Percentiles rank a stretch among this genome's conserved stretches.
Conservation (phyloP, 805 yeast species). For the Metschnikowia koreensis region DNA sequence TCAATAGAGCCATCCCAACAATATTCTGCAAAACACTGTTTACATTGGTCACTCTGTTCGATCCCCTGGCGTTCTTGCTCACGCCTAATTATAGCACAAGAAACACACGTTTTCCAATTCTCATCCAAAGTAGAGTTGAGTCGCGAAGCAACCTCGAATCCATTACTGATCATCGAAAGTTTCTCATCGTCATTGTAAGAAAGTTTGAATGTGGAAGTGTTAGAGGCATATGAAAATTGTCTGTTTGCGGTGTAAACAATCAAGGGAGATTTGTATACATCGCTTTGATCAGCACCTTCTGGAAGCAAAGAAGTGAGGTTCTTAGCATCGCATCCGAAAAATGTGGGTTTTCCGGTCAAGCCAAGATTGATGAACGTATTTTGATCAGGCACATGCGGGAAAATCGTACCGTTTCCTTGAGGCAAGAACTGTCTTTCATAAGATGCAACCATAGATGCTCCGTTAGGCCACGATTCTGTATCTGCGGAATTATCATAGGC, state of each 20-base stretch:
- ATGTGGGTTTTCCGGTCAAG: conserved; percentile 24
- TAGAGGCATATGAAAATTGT: conserved; percentile 28
- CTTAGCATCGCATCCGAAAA: conserved; percentile 28
- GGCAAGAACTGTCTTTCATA: conserved; percentile 29
- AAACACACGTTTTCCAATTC: conserved; percentile 72
- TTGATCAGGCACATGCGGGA: conserved; percentile 27
- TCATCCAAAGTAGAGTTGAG: conserved; percentile 64
- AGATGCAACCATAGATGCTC: conserved; percentile 37
- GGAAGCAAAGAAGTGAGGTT: conserved; percentile 23
- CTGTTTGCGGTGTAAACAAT: conserved; percentile 31
- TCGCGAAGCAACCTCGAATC: conserved; percentile 27
- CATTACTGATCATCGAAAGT: conserved; percentile 26
- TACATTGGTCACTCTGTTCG: conserved; percentile 67
- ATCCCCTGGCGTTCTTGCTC: conserved; percentile 65
- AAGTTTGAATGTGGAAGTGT: conserved; percentile 29
- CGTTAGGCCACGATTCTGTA: conserved; percentile 42
- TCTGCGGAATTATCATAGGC: conserved; percentile 39
- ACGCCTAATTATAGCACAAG: conserved; percentile 81
- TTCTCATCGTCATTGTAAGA: conserved; percentile 26
- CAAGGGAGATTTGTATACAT: conserved; percentile 22
- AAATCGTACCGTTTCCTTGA: conserved; percentile 27
- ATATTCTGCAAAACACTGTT: conserved; percentile 63
- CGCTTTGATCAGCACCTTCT: conserved; percentile 12
- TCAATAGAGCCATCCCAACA: conserved; percentile 66
- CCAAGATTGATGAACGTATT: conserved; percentile 21